Base-by-base conservation (phyloP, 2,329 filamentous ascomycete genomes). In the Parastagonospora avenae region DNA sequence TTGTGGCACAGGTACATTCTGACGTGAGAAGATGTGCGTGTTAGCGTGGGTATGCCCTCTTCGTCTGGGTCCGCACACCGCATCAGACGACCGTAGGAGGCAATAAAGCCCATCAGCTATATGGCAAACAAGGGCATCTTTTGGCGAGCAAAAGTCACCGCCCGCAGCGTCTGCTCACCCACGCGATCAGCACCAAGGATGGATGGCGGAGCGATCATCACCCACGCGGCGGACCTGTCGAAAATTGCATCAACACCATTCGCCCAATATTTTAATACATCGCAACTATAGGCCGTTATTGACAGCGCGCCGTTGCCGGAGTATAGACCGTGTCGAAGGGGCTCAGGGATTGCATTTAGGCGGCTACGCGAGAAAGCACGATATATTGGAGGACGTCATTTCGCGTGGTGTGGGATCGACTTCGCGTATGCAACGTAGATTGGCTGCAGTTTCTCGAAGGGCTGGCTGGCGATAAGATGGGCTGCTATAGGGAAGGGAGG, bases 261-360 rank as follows among this genome's bases (percentile, higher is more conserved):
- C 43, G 43, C 43, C 31, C 33, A 46, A 31, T 4, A 31, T 19
- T 38, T 19, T 38, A 38, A 46, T 32, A 31, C 39, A 38, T 19
- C 27, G 36, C 44, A 46, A 46, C 36, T 19, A 36, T 47, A 37
- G 35, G 48, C 32, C 35, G 38, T 47, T 47, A 43, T 51, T 43
- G 38, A 39, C 28, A 42, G 48, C 43, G 48, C 48, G 48, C 48
- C 48, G 36, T 40, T 51, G 48, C 48, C 43, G 39, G 43, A 51
- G 15, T 47, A 42, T 47, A 42, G 32, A 39, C 37, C 35, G 35
- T 46, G n/a, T 36, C 40, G 37, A 28, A 24, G 37, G 42, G 48
- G 48, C 44, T 50, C 48, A 50, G 27, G 48, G 48, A 28, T 33
- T 50, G n/a, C 37, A 37, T 50, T 41, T 45, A 46, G 35, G 16